A percentile compares a stretch with the other conserved stretches of the same genome.
Evolutionary conservation across 352 stramenopile species (phyloP).

Genomic region (Phytophthora cajani): DNA sequence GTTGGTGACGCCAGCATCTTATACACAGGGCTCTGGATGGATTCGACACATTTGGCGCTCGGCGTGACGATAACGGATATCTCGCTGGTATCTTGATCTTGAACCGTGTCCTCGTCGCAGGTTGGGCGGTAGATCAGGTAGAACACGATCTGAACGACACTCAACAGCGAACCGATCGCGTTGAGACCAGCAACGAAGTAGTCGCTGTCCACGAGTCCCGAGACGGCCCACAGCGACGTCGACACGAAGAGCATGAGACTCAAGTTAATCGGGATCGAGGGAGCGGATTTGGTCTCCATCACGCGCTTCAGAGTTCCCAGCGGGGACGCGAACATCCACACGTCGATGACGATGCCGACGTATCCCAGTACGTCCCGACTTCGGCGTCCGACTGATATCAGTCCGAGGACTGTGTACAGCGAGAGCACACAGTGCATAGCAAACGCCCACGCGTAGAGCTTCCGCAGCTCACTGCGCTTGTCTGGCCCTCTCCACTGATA

Average conservation of each 20-base stretch:
- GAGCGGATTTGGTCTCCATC: constrained; percentile 21
- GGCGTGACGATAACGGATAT: constrained; percentile 9
- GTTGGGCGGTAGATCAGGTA: constrained; percentile 46
- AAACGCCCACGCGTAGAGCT: constrained; percentile 14
- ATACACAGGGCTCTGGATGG: constrained; percentile 4
- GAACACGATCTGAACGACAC: constrained; percentile 48
- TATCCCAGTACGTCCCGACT: constrained; percentile 23
- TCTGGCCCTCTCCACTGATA: constrained; percentile 16
- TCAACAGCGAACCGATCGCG: constrained; percentile 41
- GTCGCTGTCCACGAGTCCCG: constrained; percentile 20
- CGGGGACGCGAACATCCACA: constrained; percentile 1
- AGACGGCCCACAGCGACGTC: constrained; percentile 21
- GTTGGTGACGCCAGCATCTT: constrained; percentile 16
- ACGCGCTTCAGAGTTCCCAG: constrained; percentile 1
- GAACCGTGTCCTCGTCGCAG: not conserved
- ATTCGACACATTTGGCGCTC: not conserved
- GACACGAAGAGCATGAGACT: constrained; percentile 27
- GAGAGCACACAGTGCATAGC: constrained; percentile 25
- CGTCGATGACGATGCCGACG: constrained; percentile 25
- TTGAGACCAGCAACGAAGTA: constrained; percentile 32
- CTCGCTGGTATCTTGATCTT: not conserved
- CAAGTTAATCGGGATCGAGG: constrained; percentile 33
- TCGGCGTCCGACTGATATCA: constrained; percentile 27
- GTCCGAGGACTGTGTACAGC: constrained; percentile 42
- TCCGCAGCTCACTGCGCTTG: constrained; percentile 18